Evolutionary conservation across 495 filamentous ascomycete genomes (phyloP), one percentile per base, ranked within the genome.

Genomic region (Evernia prunastri): DNA sequence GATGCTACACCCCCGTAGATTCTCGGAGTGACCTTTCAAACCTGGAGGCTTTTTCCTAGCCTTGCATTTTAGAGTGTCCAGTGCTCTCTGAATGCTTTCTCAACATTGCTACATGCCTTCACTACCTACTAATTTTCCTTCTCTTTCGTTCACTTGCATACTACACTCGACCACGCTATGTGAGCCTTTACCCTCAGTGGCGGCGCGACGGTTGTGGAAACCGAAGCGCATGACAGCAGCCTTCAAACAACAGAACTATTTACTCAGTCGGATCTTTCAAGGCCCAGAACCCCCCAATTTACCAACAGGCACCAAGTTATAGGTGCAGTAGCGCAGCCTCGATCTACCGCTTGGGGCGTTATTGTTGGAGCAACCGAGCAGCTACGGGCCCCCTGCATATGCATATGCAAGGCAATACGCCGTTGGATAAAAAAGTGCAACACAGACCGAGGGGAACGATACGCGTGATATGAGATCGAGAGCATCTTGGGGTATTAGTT

Each of bases 271-370:
- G 45, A 3, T 59, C 29, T 33, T 17, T 45, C 23, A 6, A 59
- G 42, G 58, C 37, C 58, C 58, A 59, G 58, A 59, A 59, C 39
- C 13, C 36, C 25, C n/a, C n/a, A n/a, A n/a, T n/a, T n/a, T n/a
- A n/a, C n/a, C 27, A 33, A 54, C 27, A 33, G 3, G 27, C 27
- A 33, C 51, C 51, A 33, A 33, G 51, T 31, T 39, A 27, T 45
- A 31, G 58, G 5, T 59, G 57, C 37, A 59, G 36, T 40, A 59
- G 57, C 40, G 57, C 57, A 13, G 57, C n/a, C 10, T 59, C 20
- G 36, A 42, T 20, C 57, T 39, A 42, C 57, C 56, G 35, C 57
- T 10, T 40, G 36, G 57, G 37, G 36, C 36, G 7, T 29, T 39
- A 7, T 42, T 6, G 58, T 59, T 43, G 37, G 37, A 59, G 39